Base-by-base conservation (phyloP, 164 flowering plant genomes). In the Liriodendron chinense region DNA sequence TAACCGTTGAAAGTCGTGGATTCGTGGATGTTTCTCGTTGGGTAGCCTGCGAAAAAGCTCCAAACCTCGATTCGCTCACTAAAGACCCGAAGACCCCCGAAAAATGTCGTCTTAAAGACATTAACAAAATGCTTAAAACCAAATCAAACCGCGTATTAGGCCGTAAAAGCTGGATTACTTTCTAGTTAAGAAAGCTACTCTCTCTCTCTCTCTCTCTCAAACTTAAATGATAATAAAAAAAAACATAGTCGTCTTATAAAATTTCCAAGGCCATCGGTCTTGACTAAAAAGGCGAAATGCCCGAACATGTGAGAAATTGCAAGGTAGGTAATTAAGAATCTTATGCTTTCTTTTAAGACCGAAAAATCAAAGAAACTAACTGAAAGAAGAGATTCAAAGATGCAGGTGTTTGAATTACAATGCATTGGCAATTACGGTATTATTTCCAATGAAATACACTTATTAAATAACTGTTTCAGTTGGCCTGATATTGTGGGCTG, bases 191-290 rank as follows among this genome's bases (percentile, higher is more conserved):
- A 26, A 26, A 16, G 13, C 59, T 53, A 49, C 7, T 25, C 14
- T 25, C 25, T 24, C 25, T 16, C 16, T 18, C 66, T 22, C 16
- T 12, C 68, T 53, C 18, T 53, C 12, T 12, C 59, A 16, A 12
- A 53, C 18, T 16, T 53, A 3, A 10, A 16, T 9, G 0, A 16
- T 2, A 53, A 53, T 8, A 16, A 53, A 53, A 53, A 53, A 16
- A 53, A 65, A 0, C 2, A 9, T 0, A 65, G 28, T 65, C 22
- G 28, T 24, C 22, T 65, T n/a, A 21, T 68, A 72, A 80, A 77
- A 78, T 72, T 81, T 76, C 76, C 62, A n/a, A 63, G 71, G 72
- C 83, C 78, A 70, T 80, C 78, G 34, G 75, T 75, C 80, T 78
- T 72, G 83, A 78, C 80, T n/a, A 71, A 71, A 49, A 57, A 63